Base-by-base conservation (phyloP, 352 stramenopile genomes). In the Pythium insidiosum region DNA sequence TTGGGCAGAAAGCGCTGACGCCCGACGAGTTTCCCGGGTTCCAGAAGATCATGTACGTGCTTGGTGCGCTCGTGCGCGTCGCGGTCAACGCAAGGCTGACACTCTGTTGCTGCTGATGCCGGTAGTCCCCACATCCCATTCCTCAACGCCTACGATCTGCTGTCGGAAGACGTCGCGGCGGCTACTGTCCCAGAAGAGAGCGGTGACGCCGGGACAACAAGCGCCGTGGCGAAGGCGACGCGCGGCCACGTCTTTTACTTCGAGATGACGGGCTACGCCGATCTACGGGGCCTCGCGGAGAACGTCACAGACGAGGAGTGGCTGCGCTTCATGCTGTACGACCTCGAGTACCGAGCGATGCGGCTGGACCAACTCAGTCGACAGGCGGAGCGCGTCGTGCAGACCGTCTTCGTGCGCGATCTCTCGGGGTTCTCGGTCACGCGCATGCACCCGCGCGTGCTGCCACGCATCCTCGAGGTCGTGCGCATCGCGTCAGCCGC, bases 281-380 rank as follows among this genome's bases (percentile, higher is more conserved):
- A 86, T 47, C 50, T 86, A 5, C 65, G 64, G 16, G 70, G 68
- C 0, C 54, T 88, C n/a, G 24, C 84, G 4, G 68, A 63, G 18
- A 58, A 85, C 40, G 51, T 88, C 23, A 66, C 59, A 5, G 69
- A 88, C 36, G 76, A 84, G 5, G 76, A 88, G 39, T 86, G 70
- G 73, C 65, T 68, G 31, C 63, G 66, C 6, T 88, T 84, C 44
- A 76, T 71, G 26, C 52, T 84, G 13, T 83, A 85, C 49, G 74
- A 76, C n/a, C 78, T 88, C 58, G 76, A 88, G 47, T 77, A 78
- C 43, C 68, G 71, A 15, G 60, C 76, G 4, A 57, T 86, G 16
- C 73, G 68, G 24, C 62, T 88, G 12, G 76, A 88, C 39, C 63
- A 76, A 38, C 66, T 84, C 16, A 84, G 71, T 34, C 66, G 74